phyloP scores from a whole-genome alignment of 2,329 filamentous ascomycete genomes.

The Scedosporium minutisporum region DNA sequence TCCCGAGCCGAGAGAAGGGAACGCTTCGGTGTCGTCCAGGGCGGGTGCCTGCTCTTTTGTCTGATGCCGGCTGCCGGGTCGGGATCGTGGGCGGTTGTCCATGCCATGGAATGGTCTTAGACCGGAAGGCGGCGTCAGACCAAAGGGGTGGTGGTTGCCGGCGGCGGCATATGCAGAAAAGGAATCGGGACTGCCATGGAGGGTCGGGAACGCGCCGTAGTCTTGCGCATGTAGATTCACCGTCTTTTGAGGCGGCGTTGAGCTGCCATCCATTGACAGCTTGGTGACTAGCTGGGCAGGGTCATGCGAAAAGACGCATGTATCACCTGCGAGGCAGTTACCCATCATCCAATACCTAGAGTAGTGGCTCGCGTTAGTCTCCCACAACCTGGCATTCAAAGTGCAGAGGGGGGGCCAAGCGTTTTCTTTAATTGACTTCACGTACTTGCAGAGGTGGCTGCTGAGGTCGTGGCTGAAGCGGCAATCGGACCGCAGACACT shows the following conservation, averaged over 20 bases:
- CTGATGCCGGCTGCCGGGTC: constrained; percentile 71
- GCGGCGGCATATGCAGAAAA: constrained; percentile 24
- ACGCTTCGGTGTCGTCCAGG: constrained; percentile 90
- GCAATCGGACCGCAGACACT: constrained; percentile 90
- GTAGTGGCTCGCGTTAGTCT: constrained; percentile 14
- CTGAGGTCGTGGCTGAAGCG: constrained; percentile 94
- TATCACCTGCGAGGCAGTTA: constrained; percentile 85
- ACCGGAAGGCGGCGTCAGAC: constrained; percentile 58
- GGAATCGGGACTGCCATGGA: constrained; percentile 54
- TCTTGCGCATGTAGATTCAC: constrained; percentile 72
- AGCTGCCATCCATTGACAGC: constrained; percentile 57
- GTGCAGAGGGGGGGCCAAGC: too few species aligned
- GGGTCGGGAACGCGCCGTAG: constrained; percentile 72
- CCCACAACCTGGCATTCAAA: neutral
- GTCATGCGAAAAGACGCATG: constrained; percentile 96
- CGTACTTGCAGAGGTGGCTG: constrained; percentile 95
- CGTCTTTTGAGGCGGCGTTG: constrained; percentile 51
- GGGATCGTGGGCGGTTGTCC: constrained; percentile 64
- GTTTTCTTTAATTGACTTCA: neutral
- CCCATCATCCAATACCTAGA: constrained; percentile 88
- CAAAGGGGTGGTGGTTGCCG: constrained; percentile 43
- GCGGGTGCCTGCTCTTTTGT: constrained; percentile 54
- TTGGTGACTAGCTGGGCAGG: constrained; percentile 78
- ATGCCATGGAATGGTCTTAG: constrained; percentile 53
- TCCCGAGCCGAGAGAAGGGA: constrained; percentile 73